Evolutionary conservation across 495 filamentous ascomycete species (phyloP).

Genomic region (Rostrohypoxylon terebratum): DNA sequence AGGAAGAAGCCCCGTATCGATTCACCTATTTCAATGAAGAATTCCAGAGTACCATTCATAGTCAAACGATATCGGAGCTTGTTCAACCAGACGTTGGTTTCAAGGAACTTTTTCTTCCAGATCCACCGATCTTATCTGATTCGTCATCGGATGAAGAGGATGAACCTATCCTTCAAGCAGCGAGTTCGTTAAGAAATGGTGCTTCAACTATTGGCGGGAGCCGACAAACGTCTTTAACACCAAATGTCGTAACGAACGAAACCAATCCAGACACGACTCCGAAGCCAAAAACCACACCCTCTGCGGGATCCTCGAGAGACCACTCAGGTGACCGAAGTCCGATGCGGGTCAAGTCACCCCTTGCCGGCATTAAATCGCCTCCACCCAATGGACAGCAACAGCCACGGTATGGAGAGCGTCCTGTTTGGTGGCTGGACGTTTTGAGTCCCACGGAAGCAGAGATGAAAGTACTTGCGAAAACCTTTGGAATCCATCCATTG

Average conservation of each 20-base stretch:
- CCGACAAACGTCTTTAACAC: constrained; percentile 52
- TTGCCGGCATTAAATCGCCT: constrained; percentile 39
- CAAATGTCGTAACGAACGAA: constrained; percentile 45
- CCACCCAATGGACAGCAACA: constrained; percentile 52
- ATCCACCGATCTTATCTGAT: constrained; percentile 64
- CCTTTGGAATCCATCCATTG: constrained; percentile 93
- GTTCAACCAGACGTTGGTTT: constrained; percentile 86
- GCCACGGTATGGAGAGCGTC: constrained; percentile 84
- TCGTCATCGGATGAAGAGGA: constrained; percentile 73
- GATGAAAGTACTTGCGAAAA: constrained; percentile 90
- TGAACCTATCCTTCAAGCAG: constrained; percentile 43
- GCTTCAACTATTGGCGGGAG: constrained; percentile 41
- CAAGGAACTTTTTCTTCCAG: constrained; percentile 79
- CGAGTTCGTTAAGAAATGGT: constrained; percentile 36
- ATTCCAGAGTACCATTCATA: constrained; percentile 92
- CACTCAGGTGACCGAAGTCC: constrained; percentile 44
- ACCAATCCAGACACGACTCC: constrained; percentile 26
- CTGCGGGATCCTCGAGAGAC: constrained; percentile 32
- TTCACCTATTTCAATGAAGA: constrained; percentile 99
- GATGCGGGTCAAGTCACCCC: constrained; percentile 33
- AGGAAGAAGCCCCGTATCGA: constrained; percentile 91
- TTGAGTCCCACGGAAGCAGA: constrained; percentile 90
- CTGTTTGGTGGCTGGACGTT: constrained; percentile 96
- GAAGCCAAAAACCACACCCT: constrained; percentile 40
- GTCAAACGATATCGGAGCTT: constrained; percentile 91